Conservation (phyloP, 441 rosid species). For the Cnidoscolus chayamansa region DNA sequence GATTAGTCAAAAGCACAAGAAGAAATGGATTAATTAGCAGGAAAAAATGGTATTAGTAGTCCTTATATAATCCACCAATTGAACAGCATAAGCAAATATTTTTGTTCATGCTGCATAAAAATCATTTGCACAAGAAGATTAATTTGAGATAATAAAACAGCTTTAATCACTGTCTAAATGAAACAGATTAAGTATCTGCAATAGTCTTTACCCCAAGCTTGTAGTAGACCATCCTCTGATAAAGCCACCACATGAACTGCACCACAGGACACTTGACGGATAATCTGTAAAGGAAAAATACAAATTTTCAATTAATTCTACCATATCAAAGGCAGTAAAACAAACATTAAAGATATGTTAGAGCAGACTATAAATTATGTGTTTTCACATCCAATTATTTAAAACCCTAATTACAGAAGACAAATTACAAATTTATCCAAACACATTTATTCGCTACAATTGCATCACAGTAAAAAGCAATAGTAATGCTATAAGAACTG, state of each 20-base stretch:
- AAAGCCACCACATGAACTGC: conserved; percentile 89
- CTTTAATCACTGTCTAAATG: conserved; percentile 9
- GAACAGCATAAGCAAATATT: not conserved
- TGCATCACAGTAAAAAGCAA: not conserved
- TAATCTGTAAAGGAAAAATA: conserved; percentile 36
- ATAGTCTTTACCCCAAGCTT: conserved; percentile 77
- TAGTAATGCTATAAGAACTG: not conserved
- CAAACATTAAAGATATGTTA: not conserved
- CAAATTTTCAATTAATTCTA: not conserved
- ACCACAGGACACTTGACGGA: conserved; percentile 84
- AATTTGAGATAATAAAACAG: conserved; percentile 12
- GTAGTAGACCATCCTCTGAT: conserved; percentile 79
- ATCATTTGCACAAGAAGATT: not conserved
- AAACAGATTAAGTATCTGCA: conserved; percentile 4
- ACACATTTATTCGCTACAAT: not conserved
- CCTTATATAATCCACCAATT: not conserved
- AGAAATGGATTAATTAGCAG: conserved; percentile 25
- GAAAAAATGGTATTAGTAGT: conserved; percentile 20
- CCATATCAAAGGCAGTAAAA: not conserved
- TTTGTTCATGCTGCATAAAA: not conserved
- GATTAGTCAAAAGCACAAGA: conserved; percentile 34
- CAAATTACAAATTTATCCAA: not conserved
- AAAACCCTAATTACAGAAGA: not conserved
- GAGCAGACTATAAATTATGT: not conserved
- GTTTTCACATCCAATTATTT: not conserved